Conservation (phyloP, 352 stramenopile species). For the Globisporangium takayamanum region DNA sequence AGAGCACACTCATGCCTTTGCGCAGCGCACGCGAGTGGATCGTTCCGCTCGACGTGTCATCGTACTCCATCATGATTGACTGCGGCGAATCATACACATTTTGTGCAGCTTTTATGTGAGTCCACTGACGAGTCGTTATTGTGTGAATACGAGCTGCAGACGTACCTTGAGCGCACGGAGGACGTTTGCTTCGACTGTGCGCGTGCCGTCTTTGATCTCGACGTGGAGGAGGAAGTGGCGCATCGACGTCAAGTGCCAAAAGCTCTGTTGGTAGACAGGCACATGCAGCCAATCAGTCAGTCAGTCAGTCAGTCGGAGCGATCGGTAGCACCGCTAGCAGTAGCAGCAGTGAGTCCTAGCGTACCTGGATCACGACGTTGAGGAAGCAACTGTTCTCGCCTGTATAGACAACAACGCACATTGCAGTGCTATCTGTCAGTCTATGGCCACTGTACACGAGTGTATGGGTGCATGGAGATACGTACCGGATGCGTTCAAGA, state of each 20-base stretch:
- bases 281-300: background rate
- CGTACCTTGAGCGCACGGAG: constrained; percentile 53
- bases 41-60: constrained; percentile 70
- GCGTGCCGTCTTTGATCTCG: constrained; percentile 76
- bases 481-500: constrained; percentile 55
- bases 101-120: background rate
- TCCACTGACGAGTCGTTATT: background rate
- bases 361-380: constrained; percentile 79
- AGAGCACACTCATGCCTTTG: constrained; percentile 82
- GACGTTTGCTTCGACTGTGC: constrained; percentile 67
- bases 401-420: constrained; percentile 4
- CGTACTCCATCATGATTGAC: constrained; percentile 80
- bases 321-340: background rate
- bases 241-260: constrained; percentile 88
- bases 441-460: background rate
- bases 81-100: constrained; percentile 2
- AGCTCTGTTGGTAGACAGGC: constrained; percentile 36
- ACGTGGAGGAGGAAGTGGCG: constrained; percentile 79
- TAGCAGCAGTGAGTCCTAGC: background rate
- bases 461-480: constrained; percentile 2
- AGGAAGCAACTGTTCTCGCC: constrained; percentile 90
- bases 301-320: background rate
- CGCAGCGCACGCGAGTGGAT: constrained; percentile 74
- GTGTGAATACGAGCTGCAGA: background rate
- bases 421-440: background rate